Evolutionary conservation across 2,329 filamentous ascomycete species (phyloP).

Genomic region (Xylariaceae sp.): DNA sequence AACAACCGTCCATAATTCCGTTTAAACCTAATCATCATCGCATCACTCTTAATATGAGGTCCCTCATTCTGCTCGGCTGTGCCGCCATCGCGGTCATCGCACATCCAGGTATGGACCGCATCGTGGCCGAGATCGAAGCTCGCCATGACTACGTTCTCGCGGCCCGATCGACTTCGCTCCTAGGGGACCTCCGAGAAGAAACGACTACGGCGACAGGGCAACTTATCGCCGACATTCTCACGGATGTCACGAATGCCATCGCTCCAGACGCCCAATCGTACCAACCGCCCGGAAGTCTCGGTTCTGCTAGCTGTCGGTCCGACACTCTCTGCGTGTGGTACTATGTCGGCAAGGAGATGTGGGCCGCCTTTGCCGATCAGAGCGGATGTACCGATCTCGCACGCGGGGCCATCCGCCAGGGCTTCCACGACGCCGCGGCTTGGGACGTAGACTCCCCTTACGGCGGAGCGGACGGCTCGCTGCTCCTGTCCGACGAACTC

Average conservation of each 20-base stretch:
- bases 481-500: conserved; percentile 39
- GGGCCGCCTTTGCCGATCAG: conserved; percentile 27
- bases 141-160: conserved; percentile 15
- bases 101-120: conserved; percentile 22
- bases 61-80: conserved; percentile 13
- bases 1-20: background rate
- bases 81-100: conserved; percentile 16
- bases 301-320: conserved; percentile 21
- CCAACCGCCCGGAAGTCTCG: conserved; percentile 18
- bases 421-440: conserved; percentile 43
- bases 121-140: conserved; percentile 23
- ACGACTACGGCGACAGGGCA: conserved; percentile 15
- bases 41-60: conserved; percentile 27
- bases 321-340: conserved; percentile 38
- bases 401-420: conserved; percentile 40
- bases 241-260: conserved; percentile 15
- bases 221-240: conserved; percentile 22
- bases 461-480: conserved; percentile 42
- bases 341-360: conserved; percentile 34
- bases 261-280: conserved; percentile 14
- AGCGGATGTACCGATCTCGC: conserved; percentile 36
- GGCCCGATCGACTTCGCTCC: conserved; percentile 18
- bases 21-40: too few relatives aligned
- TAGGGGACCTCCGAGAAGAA: conserved; percentile 20
- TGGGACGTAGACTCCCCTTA: conserved; percentile 35